A percentile compares a stretch with the other conserved stretches of the same genome.
phyloP scores from a whole-genome alignment of 108 stramenopile species.

The Skeletonema costatum region DNA sequence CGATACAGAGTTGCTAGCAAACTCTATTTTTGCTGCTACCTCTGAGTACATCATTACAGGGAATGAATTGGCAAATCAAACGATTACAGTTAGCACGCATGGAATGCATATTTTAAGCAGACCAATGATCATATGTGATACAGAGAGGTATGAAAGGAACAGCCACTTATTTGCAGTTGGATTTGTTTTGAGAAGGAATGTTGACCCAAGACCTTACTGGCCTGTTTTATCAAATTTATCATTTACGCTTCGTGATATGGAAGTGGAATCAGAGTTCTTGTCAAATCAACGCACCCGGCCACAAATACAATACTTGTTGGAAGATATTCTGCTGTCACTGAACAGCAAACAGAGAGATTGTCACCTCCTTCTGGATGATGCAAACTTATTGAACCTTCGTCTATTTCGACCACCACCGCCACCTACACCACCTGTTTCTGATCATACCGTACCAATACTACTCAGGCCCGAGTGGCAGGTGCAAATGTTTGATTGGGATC shows the following conservation, averaged over 20 bases:
- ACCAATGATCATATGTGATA: slow-evolving; percentile 67
- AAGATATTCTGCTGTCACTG: slow-evolving; percentile 69
- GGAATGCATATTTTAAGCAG: slow-evolving; percentile 78
- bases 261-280: slow-evolving; percentile 74
- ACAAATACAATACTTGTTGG: slow-evolving; percentile 63
- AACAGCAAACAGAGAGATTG: slow-evolving; percentile 71
- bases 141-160: slow-evolving; percentile 76
- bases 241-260: slow-evolving; percentile 68
- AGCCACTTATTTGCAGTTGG: slow-evolving; percentile 81
- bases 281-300: slow-evolving; percentile 45
- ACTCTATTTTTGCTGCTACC: slow-evolving; percentile 79
- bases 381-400: slow-evolving; percentile 75
- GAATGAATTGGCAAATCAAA: slow-evolving; percentile 74
- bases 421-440: slow-evolving; percentile 66
- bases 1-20: slow-evolving; percentile 34
- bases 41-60: slow-evolving; percentile 87
- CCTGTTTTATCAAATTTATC: slow-evolving; percentile 74
- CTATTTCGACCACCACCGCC: slow-evolving; percentile 73
- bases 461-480: slow-evolving; percentile 75
- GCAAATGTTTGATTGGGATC: slow-evolving; percentile 86
- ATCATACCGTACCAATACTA: slow-evolving; percentile 80
- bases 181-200: slow-evolving; percentile 66
- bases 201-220: slow-evolving; percentile 74
- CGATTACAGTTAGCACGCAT: slow-evolving; percentile 76
- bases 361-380: slow-evolving; percentile 67